Base-by-base conservation (phyloP, 306 rosid species). In the Chamaecrista fasciculata region DNA sequence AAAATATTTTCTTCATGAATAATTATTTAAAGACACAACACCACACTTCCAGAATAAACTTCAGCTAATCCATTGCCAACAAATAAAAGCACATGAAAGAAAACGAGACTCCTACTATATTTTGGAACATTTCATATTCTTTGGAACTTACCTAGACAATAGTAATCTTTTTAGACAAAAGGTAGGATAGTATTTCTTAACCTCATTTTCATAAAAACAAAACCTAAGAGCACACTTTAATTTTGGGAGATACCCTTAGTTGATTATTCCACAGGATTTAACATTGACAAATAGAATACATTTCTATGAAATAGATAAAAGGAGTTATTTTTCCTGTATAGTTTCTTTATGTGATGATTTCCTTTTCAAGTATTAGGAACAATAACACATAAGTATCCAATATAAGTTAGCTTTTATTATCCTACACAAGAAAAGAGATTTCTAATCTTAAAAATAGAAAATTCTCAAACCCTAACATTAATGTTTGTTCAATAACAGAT, bases 211-310 rank as follows among this genome's bases (percentile, higher is more conserved):
- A 60, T 21, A 18, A 10, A 36, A 34, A 36, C 18, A 55, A 16
- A 73, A 52, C 34, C 74, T 42, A 74, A 53, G 69, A 73, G 39
- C 52, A 34, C 19, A 46, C 19, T 46, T 47, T 33, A 39, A 44
- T 57, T 57, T 9, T 50, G 52, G 23, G 73, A 34, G 1, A 5
- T 39, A 53, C 25, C 26, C 31, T 44, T 19, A 51, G 25, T 50
- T 66, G 11, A 29, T 59, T 50, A 49, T 50, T 50, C 11, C 57
- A 48, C 5, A 7, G 1, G 57, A 20, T 20, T 60, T 60, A 50
- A 21, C 34, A 15, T 49, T 47, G 51, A 59, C 7, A 44, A 36
- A 62, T 4, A 39, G 18, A 73, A 33, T n/a, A 69, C 47, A 36
- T 28, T 34, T 60, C 37, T 28, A 25, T 24, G 23, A 18, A 69